Evolutionary conservation across 1,284 basidiomycete genomes (phyloP).

Genomic region (Naganishia liquefaciens): DNA sequence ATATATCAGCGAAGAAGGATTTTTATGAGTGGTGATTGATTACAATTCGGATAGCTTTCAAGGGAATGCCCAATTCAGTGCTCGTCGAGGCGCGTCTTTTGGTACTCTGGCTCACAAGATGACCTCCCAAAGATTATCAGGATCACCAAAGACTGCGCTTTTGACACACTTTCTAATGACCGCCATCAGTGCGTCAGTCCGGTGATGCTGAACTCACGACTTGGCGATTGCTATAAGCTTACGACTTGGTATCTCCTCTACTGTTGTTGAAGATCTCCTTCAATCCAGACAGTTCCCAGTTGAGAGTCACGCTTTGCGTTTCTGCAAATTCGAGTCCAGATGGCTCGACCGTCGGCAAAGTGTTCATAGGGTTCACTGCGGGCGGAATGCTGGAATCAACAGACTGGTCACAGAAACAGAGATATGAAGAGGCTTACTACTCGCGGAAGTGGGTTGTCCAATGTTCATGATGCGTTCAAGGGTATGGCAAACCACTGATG

Average conservation of each 20-base stretch:
- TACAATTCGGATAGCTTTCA: conserved; percentile 32
- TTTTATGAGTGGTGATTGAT: background rate
- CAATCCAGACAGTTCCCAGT: conserved; percentile 71
- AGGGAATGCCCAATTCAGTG: background rate
- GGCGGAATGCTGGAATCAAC: background rate
- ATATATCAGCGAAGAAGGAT: background rate
- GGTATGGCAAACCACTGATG: background rate
- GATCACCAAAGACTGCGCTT: conserved; percentile 53
- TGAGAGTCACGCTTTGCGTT: conserved; percentile 66
- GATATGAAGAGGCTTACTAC: conserved; percentile 1
- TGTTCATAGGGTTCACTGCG: conserved; percentile 11
- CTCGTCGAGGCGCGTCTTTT: too few relatives aligned
- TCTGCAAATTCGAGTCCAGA: conserved; percentile 56
- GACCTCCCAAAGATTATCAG: conserved; percentile 59
- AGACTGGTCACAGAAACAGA: background rate
- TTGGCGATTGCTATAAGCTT: conserved; percentile 29
- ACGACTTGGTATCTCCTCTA: conserved; percentile 52
- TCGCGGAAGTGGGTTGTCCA: background rate
- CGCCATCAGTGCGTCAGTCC: too few relatives aligned
- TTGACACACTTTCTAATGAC: conserved; percentile 53
- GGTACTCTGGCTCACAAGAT: conserved; percentile 64
- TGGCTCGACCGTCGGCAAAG: conserved; percentile 18
- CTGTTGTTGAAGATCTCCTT: conserved; percentile 71
- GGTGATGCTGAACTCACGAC: background rate
- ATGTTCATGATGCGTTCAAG: background rate